phyloP scores from a whole-genome alignment of 169 alveolate species.

The Neospora caninum region DNA sequence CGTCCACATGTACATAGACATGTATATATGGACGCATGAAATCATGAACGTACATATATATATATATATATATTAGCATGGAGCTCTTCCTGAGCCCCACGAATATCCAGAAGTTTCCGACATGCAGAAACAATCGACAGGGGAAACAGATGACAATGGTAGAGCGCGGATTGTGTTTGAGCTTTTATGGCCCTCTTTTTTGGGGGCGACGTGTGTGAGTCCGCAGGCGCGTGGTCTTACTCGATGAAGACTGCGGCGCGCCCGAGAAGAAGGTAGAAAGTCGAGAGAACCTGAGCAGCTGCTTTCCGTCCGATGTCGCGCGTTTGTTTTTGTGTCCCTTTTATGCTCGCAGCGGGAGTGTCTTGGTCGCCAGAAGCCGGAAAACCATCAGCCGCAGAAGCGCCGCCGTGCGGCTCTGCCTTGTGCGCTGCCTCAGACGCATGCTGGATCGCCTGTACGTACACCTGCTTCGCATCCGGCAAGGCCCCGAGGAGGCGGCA shows the following conservation, averaged over 20 bases:
- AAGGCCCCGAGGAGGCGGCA: not conserved
- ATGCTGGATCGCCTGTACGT: not conserved
- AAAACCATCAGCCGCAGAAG: too few species aligned
- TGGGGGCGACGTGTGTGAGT: too few species aligned
- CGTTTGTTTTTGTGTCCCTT: not conserved
- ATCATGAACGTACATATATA: too few species aligned
- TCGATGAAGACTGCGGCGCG: not conserved
- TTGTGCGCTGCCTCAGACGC: not conserved
- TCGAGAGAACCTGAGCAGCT: not conserved
- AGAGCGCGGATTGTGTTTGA: not conserved
- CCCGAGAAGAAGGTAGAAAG: not conserved
- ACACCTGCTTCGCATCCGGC: not conserved
- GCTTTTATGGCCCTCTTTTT: too few species aligned
- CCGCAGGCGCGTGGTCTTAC: not conserved
- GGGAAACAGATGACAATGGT: not conserved
- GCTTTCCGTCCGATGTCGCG: constrained; percentile 3
- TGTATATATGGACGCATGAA: not conserved
- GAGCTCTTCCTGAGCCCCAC: too few species aligned
- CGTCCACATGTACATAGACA: too few species aligned
- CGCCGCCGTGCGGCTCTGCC: not conserved
- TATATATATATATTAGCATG: too few species aligned
- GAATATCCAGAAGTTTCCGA: too few species aligned
- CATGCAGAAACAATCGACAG: too few species aligned
- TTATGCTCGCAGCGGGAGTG: not conserved
- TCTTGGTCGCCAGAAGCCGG: not conserved